Conservation (phyloP, 164 flowering plant species). For the Warburgia ugandensis region DNA sequence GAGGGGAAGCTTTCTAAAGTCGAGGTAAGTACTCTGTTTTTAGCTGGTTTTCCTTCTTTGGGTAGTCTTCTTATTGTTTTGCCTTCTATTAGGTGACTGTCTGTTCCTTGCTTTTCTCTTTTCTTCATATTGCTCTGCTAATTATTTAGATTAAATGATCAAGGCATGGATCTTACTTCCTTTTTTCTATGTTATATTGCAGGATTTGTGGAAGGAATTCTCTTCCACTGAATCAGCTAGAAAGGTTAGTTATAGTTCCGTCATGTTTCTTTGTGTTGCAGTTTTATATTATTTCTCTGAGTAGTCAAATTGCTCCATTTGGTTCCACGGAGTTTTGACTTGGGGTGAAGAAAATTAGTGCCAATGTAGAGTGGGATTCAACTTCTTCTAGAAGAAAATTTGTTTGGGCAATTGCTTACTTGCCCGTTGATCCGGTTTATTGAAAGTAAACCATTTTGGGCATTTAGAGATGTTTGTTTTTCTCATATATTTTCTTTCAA, state of each 20-base stretch:
- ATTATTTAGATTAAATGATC: neutral
- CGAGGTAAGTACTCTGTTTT: slow-evolving; percentile 28
- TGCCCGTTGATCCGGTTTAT: no score
- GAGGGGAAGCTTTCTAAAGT: slow-evolving; percentile 85
- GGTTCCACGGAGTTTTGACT: neutral
- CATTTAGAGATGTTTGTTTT: no score
- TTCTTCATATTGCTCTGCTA: neutral
- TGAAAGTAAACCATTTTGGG: no score
- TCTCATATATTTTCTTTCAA: no score
- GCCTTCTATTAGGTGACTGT: neutral
- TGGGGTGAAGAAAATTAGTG: no score
- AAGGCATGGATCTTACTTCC: neutral
- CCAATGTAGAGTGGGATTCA: neutral
- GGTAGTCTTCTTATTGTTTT: neutral
- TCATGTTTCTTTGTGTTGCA: neutral
- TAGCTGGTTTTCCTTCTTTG: neutral
- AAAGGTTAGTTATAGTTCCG: slow-evolving; percentile 30
- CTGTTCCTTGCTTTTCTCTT: neutral
- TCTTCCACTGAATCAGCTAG: slow-evolving; percentile 59
- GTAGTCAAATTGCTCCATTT: neutral
- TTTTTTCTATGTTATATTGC: slow-evolving; percentile 6
- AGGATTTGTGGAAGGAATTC: slow-evolving; percentile 79
- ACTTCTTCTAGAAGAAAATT: neutral
- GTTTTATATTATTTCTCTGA: neutral
- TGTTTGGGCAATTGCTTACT: neutral